A percentile compares a stretch with the other conserved stretches of the same genome.
Evolutionary conservation across 768 basidiomycete genomes (phyloP).

Genomic region (Naganishia vishniacii): DNA sequence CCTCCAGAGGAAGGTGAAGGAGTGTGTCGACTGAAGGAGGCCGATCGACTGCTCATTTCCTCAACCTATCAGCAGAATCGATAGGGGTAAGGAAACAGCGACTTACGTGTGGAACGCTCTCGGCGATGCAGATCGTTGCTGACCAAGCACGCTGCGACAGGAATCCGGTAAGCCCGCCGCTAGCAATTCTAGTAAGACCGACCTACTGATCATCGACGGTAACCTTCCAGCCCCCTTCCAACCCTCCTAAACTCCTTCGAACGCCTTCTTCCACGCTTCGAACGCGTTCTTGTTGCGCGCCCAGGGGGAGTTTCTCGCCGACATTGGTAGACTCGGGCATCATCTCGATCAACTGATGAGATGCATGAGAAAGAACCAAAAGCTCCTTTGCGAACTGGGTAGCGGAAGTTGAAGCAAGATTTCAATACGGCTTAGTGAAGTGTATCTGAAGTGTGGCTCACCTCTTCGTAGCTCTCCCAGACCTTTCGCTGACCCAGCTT

Average conservation of each 20-base stretch:
- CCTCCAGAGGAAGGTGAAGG: neutral
- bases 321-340: constrained; percentile 8
- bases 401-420: neutral
- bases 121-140: neutral
- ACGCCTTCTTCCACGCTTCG: constrained; percentile 27
- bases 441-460: neutral
- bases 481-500: constrained; percentile 13
- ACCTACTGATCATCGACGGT: constrained; percentile 22
- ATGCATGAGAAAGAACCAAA: constrained; percentile 24
- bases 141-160: neutral
- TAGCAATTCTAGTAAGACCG: neutral
- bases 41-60: neutral
- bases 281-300: constrained; percentile 21
- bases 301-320: constrained; percentile 9
- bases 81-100: neutral
- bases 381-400: constrained; percentile 26
- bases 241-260: constrained; percentile 25
- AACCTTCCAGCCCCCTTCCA: constrained; percentile 27
- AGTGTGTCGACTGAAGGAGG: constrained; percentile 7
- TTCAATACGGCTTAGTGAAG: neutral
- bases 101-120: constrained; percentile 6
- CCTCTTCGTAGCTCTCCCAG: constrained; percentile 28
- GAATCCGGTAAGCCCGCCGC: neutral
- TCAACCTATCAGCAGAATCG: neutral
- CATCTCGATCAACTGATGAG: constrained; percentile 11